These are phyloP conservation scores for Hyaloscypha bicolor DNA, from an alignment of 495 filamentous ascomycete genomes.

Conservation along the genomic window DNA sequence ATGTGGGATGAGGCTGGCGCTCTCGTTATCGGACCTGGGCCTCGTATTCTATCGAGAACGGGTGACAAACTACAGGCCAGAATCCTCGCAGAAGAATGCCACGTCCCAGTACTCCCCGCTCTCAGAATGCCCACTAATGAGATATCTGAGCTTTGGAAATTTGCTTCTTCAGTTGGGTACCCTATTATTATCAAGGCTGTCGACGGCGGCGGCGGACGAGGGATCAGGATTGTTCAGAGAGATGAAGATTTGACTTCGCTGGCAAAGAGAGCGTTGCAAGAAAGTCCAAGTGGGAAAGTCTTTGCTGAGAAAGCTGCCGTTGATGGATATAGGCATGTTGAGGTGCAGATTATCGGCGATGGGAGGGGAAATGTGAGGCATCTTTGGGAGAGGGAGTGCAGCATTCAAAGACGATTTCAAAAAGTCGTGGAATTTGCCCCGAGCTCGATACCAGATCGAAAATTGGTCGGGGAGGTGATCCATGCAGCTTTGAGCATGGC, in stretches of 20 bases:
- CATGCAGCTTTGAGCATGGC: slow-evolving; percentile 46
- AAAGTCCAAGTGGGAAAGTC: slow-evolving; percentile 32
- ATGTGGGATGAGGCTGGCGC: slow-evolving; percentile 53
- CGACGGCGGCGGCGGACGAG: slow-evolving; percentile 55
- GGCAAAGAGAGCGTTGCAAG: slow-evolving; percentile 41
- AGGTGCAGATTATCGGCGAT: slow-evolving; percentile 63
- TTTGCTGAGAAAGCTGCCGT: slow-evolving; percentile 45
- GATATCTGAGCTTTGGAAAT: slow-evolving; percentile 42
- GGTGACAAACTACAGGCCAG: slow-evolving; percentile 62
- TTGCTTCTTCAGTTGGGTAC: slow-evolving; percentile 48
- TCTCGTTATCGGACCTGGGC: slow-evolving; percentile 57
- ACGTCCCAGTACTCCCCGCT: slow-evolving; percentile 56
- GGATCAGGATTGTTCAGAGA: slow-evolving; percentile 49
- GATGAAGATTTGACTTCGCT: slow-evolving; percentile 44
- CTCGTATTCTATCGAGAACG: slow-evolving; percentile 50
- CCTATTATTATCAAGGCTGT: slow-evolving; percentile 62
- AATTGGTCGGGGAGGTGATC: slow-evolving; percentile 35
- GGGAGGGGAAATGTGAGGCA: slow-evolving; percentile 52
- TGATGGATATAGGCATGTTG: slow-evolving; percentile 53
- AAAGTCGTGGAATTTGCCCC: slow-evolving; percentile 55
- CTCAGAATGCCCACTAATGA: slow-evolving; percentile 45
- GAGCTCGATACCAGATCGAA: slow-evolving; percentile 33
- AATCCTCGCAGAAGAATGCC: slow-evolving; percentile 52
- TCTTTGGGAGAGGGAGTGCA: slow-evolving; percentile 63
- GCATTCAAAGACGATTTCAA: slow-evolving; percentile 58